Conservation (phyloP, 768 basidiomycete species). For the Hypsizygus marmoreus region DNA sequence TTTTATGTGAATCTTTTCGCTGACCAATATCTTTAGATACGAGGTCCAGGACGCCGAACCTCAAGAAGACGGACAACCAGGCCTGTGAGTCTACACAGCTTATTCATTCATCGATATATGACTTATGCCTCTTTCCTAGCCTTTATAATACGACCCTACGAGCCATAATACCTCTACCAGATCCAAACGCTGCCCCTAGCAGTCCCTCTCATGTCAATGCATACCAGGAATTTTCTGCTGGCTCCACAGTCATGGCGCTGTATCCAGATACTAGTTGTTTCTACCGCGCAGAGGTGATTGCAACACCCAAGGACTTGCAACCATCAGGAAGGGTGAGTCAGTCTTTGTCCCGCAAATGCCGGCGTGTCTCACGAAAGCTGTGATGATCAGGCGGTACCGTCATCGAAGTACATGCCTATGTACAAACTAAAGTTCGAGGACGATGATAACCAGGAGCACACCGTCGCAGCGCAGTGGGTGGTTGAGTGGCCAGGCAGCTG, state of each 20-base stretch:
- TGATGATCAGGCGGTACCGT: constrained; percentile 31
- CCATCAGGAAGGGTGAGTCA: constrained; percentile 35
- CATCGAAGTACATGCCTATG: constrained; percentile 51
- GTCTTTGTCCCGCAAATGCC: too few relatives aligned
- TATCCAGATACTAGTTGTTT: constrained; percentile 92
- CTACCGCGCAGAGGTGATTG: constrained; percentile 82
- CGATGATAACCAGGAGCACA: constrained; percentile 81
- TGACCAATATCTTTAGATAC: constrained; percentile 48
- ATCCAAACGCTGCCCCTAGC: constrained; percentile 58
- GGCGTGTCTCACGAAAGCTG: too few relatives aligned
- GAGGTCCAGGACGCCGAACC: constrained; percentile 87
- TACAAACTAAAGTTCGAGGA: constrained; percentile 90
- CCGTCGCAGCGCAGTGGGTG: constrained; percentile 76
- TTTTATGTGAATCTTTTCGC: background rate
- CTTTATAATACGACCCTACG: constrained; percentile 70
- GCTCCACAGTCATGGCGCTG: constrained; percentile 81
- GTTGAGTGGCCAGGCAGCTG: constrained; percentile 82
- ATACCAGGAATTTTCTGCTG: constrained; percentile 71
- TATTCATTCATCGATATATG: background rate
- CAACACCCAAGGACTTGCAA: constrained; percentile 55
- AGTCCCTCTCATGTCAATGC: constrained; percentile 65
- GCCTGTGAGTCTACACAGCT: constrained; percentile 40
- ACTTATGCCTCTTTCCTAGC: constrained; percentile 32
- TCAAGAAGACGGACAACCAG: constrained; percentile 78
- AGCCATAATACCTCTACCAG: constrained; percentile 79